These are phyloP conservation scores for Aspergillus leporis DNA, from an alignment of 495 filamentous ascomycete genomes.

Conservation along the genomic window DNA sequence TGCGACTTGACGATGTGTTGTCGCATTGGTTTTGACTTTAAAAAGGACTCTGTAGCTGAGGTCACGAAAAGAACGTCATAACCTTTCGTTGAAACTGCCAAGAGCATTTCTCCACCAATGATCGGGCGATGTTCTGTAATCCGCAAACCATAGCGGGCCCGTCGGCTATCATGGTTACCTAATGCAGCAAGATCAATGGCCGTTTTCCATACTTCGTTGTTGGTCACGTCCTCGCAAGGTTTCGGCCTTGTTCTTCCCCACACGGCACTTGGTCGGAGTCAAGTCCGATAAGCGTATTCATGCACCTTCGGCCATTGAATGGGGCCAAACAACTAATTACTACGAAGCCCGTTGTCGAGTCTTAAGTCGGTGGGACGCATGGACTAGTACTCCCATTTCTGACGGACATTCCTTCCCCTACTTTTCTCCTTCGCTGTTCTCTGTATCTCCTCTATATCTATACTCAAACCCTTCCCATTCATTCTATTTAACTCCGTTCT, in stretches of 20 bases:
- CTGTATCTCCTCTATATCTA: conserved; percentile 6
- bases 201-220: conserved; percentile 20
- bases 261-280: conserved; percentile 20
- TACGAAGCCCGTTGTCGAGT: not conserved
- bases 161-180: conserved; percentile 40
- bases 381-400: not conserved
- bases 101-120: conserved; percentile 35
- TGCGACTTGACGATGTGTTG: no score
- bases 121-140: conserved; percentile 20
- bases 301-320: not conserved
- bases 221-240: not conserved
- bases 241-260: conserved; percentile 20
- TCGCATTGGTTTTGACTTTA: no score
- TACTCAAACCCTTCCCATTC: not conserved
- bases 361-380: not conserved
- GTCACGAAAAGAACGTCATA: not conserved
- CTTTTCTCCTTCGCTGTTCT: conserved; percentile 1
- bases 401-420: conserved; percentile 1
- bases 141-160: not conserved
- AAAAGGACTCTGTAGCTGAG: no score
- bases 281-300: conserved; percentile 10
- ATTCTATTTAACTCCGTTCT: not conserved
- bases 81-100: not conserved
- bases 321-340: not conserved
- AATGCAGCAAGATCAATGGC: conserved; percentile 25